Base-by-base conservation (phyloP, 768 basidiomycete species). In the Pleurotus eryngii region DNA sequence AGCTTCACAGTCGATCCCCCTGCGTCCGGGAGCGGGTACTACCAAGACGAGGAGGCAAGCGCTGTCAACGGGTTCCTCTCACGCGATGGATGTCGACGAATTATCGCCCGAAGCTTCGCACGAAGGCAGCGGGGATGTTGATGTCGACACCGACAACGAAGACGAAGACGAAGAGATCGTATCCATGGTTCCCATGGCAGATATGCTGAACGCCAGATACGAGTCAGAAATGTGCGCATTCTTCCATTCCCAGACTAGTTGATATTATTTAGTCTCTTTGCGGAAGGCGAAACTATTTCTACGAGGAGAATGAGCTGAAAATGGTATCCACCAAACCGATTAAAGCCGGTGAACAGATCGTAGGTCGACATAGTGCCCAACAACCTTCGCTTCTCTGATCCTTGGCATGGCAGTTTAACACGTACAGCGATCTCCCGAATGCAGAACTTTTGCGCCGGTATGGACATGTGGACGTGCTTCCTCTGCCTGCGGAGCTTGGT, bases 111-210 rank as follows among this genome's bases (percentile, higher is more conserved):
- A 63, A 26, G 40, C 27, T n/a, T 38, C 54, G 57, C 61, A 63
- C 55, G 63, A 63, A 26, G 45, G 5, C 37, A 35, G 46, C 35
- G 81, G 78, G 18, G 70, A 70, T 2, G 73, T 74, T 64, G 71
- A 67, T 62, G 66, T 53, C 35, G 51, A 64, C 11, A 80, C 80
- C 3, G 81, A 84, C 15, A 81, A 81, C 1, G 74, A 70, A 3
- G 83, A 20, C 20, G 20, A 82, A 17, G 81, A 84, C 57, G 73
- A 81, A 5, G 77, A 80, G 8, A 84, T 89, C 60, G 84, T 91
- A 8, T 85, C 90, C 2, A 95, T 98, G 94, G 90, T 98, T 3
- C 95, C 96, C 0, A 85, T 98, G 75, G 97, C 97, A 3, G 97
- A 99, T 71, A 85, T 98, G 75, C 75, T 99, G 49, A 99, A 99